These are phyloP conservation scores for Heterobasidion occidentale DNA, from an alignment of 1,284 basidiomycete species.

Conservation along the genomic window DNA sequence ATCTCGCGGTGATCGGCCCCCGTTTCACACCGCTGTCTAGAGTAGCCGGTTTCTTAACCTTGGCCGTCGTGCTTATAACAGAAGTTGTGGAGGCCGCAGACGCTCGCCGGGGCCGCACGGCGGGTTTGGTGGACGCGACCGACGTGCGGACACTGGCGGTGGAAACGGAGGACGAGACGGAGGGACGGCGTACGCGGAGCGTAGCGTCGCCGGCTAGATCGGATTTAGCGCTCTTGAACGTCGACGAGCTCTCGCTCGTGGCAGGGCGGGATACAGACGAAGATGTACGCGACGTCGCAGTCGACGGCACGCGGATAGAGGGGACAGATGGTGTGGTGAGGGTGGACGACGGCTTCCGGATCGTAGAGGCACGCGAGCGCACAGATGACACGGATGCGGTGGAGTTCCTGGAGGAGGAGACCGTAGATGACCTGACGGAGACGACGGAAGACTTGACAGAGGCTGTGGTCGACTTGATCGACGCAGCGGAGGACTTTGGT, in stretches of 20 bases:
- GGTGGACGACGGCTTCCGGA: slow-evolving; percentile 21
- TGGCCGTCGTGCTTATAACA: slow-evolving; percentile 15
- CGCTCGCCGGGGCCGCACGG: slow-evolving; percentile 30
- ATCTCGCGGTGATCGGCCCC: slow-evolving; percentile 15
- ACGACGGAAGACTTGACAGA: slow-evolving; percentile 1
- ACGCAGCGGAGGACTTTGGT: slow-evolving; percentile 11
- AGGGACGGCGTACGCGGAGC: slow-evolving; percentile 7
- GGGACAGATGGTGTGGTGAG: slow-evolving; percentile 11
- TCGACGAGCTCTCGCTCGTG: slow-evolving; percentile 40
- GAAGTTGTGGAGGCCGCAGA: slow-evolving; percentile 32
- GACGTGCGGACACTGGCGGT: slow-evolving; percentile 12
- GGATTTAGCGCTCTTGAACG: slow-evolving; percentile 50
- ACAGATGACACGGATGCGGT: slow-evolving; percentile 16
- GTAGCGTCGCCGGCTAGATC: slow-evolving; percentile 17
- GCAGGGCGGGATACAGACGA: slow-evolving; percentile 34
- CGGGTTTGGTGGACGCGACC: slow-evolving; percentile 21
- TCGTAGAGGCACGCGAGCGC: slow-evolving; percentile 31
- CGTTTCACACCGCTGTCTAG: slow-evolving; percentile 10
- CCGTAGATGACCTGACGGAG: not conserved
- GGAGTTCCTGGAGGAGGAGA: slow-evolving; percentile 8
- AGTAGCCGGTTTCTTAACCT: slow-evolving; percentile 11
- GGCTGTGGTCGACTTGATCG: slow-evolving; percentile 10
- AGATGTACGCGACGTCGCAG: slow-evolving; percentile 26
- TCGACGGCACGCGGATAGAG: slow-evolving; percentile 16
- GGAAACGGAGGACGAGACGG: slow-evolving; percentile 12